These are phyloP conservation scores for Chalciporus sphaerocephalus DNA, from an alignment of 768 basidiomycete genomes.

Conservation along the genomic window DNA sequence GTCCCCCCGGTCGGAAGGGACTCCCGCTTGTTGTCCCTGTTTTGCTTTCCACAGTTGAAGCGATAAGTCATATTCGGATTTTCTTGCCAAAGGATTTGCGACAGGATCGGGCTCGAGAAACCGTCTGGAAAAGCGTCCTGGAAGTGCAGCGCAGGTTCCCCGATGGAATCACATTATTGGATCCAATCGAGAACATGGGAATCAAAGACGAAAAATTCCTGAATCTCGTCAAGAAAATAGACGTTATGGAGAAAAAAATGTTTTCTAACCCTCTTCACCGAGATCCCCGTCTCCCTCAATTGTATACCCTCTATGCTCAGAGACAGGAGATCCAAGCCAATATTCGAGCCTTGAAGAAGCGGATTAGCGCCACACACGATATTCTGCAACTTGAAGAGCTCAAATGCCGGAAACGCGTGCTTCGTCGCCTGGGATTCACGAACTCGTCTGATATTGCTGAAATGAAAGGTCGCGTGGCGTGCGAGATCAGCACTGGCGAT, in stretches of 20 bases:
- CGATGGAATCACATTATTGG: constrained; percentile 78
- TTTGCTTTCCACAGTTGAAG: constrained; percentile 79
- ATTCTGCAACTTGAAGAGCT: constrained; percentile 95
- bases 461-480: constrained; percentile 96
- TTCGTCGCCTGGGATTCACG: constrained; percentile 89
- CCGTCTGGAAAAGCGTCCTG: constrained; percentile 82
- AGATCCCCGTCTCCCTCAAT: constrained; percentile 70
- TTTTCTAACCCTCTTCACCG: constrained; percentile 72
- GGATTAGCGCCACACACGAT: constrained; percentile 86
- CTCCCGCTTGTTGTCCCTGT: constrained; percentile 85
- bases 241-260: constrained; percentile 83
- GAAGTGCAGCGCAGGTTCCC: constrained; percentile 93
- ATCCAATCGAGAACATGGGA: constrained; percentile 91
- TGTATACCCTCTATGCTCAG: constrained; percentile 75
- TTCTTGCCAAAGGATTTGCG: constrained; percentile 89
- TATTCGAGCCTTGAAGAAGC: constrained; percentile 76
- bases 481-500: constrained; percentile 97
- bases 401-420: constrained; percentile 89
- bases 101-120: constrained; percentile 68
- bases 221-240: constrained; percentile 89
- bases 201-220: constrained; percentile 94
- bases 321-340: constrained; percentile 69
- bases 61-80: constrained; percentile 82
- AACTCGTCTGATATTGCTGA: constrained; percentile 89
- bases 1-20: constrained; percentile 66